These are phyloP conservation scores for Coriaria nepalensis DNA, from an alignment of 306 rosid genomes.

Conservation along the genomic window DNA sequence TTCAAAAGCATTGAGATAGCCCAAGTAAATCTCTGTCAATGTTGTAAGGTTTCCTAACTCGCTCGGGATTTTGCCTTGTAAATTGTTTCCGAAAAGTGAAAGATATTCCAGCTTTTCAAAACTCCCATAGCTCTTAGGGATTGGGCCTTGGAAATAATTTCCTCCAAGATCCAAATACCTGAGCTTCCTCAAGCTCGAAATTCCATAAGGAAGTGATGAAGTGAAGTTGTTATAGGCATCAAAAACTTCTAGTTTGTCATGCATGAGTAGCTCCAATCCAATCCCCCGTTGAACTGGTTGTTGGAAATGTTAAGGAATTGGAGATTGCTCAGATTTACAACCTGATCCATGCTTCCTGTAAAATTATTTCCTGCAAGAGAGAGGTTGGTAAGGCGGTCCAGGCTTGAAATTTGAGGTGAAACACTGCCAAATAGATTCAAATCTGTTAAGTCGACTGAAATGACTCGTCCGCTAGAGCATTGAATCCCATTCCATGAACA, in stretches of 20 bases:
- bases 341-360: constrained; percentile 36
- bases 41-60: constrained; percentile 65
- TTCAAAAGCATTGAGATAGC: constrained; percentile 57
- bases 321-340: constrained; percentile 36
- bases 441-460: constrained; percentile 47
- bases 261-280: constrained; percentile 53
- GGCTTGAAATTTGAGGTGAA: constrained; percentile 41
- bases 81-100: constrained; percentile 62
- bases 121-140: constrained; percentile 50
- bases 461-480: constrained; percentile 50
- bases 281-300: constrained; percentile 48
- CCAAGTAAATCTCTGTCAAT: constrained; percentile 52
- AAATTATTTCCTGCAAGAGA: constrained; percentile 71
- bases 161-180: constrained; percentile 70
- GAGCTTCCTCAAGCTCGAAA: constrained; percentile 36
- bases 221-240: constrained; percentile 78
- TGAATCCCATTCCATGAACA: constrained; percentile 65
- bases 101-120: constrained; percentile 48
- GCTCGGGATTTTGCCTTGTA: constrained; percentile 51
- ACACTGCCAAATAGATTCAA: constrained; percentile 47
- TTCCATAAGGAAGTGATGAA: constrained; percentile 43
- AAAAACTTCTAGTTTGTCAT: constrained; percentile 40
- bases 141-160: constrained; percentile 47
- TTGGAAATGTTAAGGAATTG: constrained; percentile 59
- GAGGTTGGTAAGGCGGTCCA: constrained; percentile 45